Evolutionary conservation across 805 yeast species (phyloP), one percentile per base, ranked within the genome.

Genomic region (Novakomyces olei): DNA sequence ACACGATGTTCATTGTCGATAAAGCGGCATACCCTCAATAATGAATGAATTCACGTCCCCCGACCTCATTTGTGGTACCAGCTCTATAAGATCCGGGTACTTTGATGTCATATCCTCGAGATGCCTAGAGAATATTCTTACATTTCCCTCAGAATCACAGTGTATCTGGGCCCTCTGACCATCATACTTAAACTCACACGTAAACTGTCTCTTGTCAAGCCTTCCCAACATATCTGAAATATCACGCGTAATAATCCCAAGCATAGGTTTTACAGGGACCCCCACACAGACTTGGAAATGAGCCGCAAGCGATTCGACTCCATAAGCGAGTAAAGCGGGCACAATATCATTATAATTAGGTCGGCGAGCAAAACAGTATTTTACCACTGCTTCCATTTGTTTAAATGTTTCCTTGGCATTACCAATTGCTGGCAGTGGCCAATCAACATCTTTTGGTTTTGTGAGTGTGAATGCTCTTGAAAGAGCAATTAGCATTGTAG

Each of bases 131-230:
- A 38, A 44, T 5, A 44, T 37, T 15, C 45, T 37, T 8, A 40
- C 33, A 18, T 33, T 14, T 2, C 24, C 32, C 43, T 64, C 64
- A 0, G 61, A 51, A 9, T 78, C 51, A 25, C 25, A 37, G 22
- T 44, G 47, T 1, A 44, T 33, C 34, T 44, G 47, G 5, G 47
- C 47, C 5, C 47, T 34, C 29, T 44, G 47, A 4, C 47, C 47
- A 22, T 44, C 42, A 16, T 34, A 44, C 29, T 44, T 44, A 33
- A 28, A 44, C 26, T 44, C 47, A 33, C 48, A 44, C 3, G 44
- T 34, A 29, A 44, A 44, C 20, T 38, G 33, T 7, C 33, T 36
- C 18, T 19, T 19, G 17, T 25, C 30, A 5, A 43, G 26, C 18
- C 19, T 31, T 2, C 26, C 27, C 17, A 41, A 26, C 39, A 43